Evolutionary conservation across 2,329 filamentous ascomycete species (phyloP), one percentile per base, ranked within the genome.

Genomic region (Fonsecaea pedrosoi): DNA sequence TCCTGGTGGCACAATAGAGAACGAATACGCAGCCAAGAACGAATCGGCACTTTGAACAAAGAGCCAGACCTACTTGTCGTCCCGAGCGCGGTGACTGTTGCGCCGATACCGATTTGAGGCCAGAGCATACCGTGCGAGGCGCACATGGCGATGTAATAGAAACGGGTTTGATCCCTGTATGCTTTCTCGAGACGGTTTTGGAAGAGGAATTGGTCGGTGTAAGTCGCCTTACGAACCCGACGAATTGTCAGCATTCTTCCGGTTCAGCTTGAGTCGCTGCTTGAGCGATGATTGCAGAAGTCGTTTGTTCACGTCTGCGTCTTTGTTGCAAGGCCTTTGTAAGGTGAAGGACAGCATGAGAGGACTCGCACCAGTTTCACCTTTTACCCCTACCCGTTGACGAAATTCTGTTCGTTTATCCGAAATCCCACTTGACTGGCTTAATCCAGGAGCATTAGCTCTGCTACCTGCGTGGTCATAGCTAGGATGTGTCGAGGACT

Each of bases 91-190:
- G 62, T 65, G 15, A 65, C 50, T 18, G 56, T 54, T 9, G 62
- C 62, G 15, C 62, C 62, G 38, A 65, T 65, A 56, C 57, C 57
- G 55, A 65, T 65, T 21, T 65, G 62, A 32, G 54, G 42, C 62
- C 62, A 65, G 8, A 65, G 56, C 62, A 65, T 60, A 48, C 62
- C 35, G 48, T 65, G 57, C 18, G 62, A 57, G 7, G 42, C 34
- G 54, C 42, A 42, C 32, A 56, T 40, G 18, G 60, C 56, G 55
- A 65, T 18, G 34, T 42, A 65, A 37, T 65, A 65, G 40, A 45
- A 60, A 9, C 57, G 57, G 8, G 38, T 34, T 32, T 60, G 57
- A 21, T 30, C 40, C 18, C 32, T 40, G 57, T 60, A 60, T 12
- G 57, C 57, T 34, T 60, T 60, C n/a, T 60, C 57, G n/a, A 42